Conservation (phyloP, 192 early-diverging fungal species). For the Dissophora ornata region DNA sequence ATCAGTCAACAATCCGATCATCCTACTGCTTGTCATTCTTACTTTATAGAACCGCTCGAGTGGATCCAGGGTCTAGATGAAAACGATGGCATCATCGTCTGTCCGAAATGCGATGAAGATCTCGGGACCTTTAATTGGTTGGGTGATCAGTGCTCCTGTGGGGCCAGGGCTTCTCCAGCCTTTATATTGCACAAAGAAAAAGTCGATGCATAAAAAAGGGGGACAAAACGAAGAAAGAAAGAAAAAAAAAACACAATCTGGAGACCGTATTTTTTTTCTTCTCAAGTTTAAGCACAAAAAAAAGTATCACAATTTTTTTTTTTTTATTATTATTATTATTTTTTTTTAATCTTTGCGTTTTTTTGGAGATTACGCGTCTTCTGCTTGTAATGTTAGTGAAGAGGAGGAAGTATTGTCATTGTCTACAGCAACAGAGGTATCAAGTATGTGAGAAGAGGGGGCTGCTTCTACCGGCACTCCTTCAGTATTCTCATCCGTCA, state of each 20-base stretch:
- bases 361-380: not conserved
- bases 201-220: slow-evolving; percentile 76
- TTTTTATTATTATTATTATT: too few relatives aligned
- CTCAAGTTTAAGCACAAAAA: too few relatives aligned
- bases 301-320: too few relatives aligned
- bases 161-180: slow-evolving; percentile 82
- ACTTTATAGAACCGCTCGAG: slow-evolving; percentile 87
- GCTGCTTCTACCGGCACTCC: too few relatives aligned
- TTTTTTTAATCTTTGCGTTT: too few relatives aligned
- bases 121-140: slow-evolving; percentile 86
- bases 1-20: slow-evolving; percentile 17
- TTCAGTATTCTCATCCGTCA: not conserved
- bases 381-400: not conserved
- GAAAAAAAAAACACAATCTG: not conserved
- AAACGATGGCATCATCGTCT: slow-evolving; percentile 75
- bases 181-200: slow-evolving; percentile 81
- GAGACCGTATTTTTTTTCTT: too few relatives aligned
- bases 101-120: slow-evolving; percentile 84
- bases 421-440: not conserved
- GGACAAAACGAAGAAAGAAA: slow-evolving; percentile 1
- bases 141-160: slow-evolving; percentile 83
- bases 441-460: not conserved
- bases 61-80: slow-evolving; percentile 80
- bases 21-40: slow-evolving; percentile 73
- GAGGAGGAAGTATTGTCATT: not conserved